phyloP scores from a whole-genome alignment of 2,329 filamentous ascomycete species.

The Penicillium sp. region DNA sequence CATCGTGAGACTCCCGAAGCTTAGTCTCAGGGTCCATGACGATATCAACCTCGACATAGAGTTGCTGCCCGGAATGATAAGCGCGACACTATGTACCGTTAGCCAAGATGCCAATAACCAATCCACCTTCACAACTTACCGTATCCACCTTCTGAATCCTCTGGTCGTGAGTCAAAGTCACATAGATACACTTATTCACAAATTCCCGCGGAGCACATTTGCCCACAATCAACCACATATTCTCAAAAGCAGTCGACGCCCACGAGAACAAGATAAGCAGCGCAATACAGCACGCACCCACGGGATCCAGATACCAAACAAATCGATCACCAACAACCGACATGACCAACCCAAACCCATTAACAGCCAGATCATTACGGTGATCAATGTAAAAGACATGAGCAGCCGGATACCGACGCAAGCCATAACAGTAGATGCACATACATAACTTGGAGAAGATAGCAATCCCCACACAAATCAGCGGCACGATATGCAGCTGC shows the following conservation, averaged over 20 bases:
- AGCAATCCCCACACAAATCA: slow-evolving; percentile 7
- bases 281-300: slow-evolving; percentile 10
- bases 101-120: neutral
- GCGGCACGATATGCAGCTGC: slow-evolving; percentile 3
- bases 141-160: slow-evolving; percentile 9
- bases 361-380: slow-evolving; percentile 10
- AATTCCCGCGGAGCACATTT: slow-evolving; percentile 8
- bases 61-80: slow-evolving; percentile 8
- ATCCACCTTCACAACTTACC: neutral
- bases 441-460: slow-evolving; percentile 9
- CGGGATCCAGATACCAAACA: slow-evolving; percentile 9
- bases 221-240: slow-evolving; percentile 10
- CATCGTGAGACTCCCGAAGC: slow-evolving; percentile 10
- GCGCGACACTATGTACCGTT: slow-evolving; percentile 5
- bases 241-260: slow-evolving; percentile 9
- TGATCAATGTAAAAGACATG: slow-evolving; percentile 10
- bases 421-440: slow-evolving; percentile 5
- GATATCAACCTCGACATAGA: slow-evolving; percentile 11
- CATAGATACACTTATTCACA: slow-evolving; percentile 11
- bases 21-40: slow-evolving; percentile 11
- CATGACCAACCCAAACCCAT: slow-evolving; percentile 8
- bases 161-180: slow-evolving; percentile 9
- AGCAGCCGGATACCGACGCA: slow-evolving; percentile 9
- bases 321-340: slow-evolving; percentile 8
- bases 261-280: slow-evolving; percentile 9